Base-by-base conservation (phyloP, 192 early-diverging fungal species). In the Gamsiella multidivaricata region DNA sequence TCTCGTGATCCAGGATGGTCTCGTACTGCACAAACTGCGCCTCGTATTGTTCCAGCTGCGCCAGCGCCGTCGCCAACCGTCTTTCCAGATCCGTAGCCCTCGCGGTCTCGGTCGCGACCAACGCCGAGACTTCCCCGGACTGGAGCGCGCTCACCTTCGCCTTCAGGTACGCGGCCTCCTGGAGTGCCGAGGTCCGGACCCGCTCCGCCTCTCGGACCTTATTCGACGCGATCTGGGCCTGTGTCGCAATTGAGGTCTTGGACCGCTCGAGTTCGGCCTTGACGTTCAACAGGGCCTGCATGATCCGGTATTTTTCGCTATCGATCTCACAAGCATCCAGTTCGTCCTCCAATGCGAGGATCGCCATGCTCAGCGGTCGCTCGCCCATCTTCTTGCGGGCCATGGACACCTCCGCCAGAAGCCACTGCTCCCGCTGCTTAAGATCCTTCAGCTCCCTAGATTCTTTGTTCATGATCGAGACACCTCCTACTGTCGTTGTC, bases 131-230 rank as follows among this genome's bases (percentile, higher is more conserved):
- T 42, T 84, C 76, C 0, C 74, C 76, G 6, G 71, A 56, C 42
- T 84, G 70, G 15, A 89, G 56, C 5, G 87, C 87, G 3, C 69
- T 62, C 41, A 84, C 71, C 51, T 85, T 84, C 12, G 85, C 75
- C 54, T 85, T 86, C 61, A 83, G 80, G 37, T 86, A 86, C 2
- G 80, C 82, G 53, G 87, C 84, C 61, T 88, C 87, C 50, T 88
- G 81, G 17, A 88, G 54, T 3, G 87, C 87, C 18, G 84, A 84
- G 1, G 80, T 81, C 0, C 84, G 70, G 23, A 85, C 72, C 15
- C 80, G 68, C 25, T 88, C 85, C 26, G 85, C 81, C 17, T 84
- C 81, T 5, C 65, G 65, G 23, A 88, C 55, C 46, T 81, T 85
- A 45, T 82, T 61, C 18, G 82, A 84, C 10, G 86, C 70, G 5